phyloP scores from a whole-genome alignment of 441 rosid species.

The Mallotus japonicus region DNA sequence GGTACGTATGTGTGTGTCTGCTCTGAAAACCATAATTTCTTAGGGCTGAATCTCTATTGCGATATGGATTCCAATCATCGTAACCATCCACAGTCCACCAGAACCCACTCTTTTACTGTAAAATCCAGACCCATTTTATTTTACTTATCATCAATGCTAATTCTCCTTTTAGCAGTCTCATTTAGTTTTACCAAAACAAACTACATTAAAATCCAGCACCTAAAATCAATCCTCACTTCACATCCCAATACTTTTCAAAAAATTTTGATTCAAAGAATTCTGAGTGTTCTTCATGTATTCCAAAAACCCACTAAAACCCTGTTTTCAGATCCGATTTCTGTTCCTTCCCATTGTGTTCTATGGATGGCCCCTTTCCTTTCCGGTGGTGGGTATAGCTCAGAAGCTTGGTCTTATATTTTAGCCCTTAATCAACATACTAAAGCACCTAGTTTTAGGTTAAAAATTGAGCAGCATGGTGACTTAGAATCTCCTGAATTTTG shows the following conservation, averaged over 20 bases:
- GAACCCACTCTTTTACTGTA: slow-evolving; percentile 10
- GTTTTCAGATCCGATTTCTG: slow-evolving; percentile 20
- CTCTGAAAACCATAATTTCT: not conserved
- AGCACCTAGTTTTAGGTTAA: slow-evolving; percentile 46
- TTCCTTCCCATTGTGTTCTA: slow-evolving; percentile 55
- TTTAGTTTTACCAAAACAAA: slow-evolving; percentile 35
- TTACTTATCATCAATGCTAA: slow-evolving; percentile 36
- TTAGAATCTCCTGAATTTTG: slow-evolving; percentile 57
- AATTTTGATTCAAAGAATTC: slow-evolving; percentile 26
- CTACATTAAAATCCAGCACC: slow-evolving; percentile 34
- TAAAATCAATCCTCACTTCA: slow-evolving; percentile 36
- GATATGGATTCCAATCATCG: slow-evolving; percentile 28
- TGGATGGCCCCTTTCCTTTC: slow-evolving; percentile 96
- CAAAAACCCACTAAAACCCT: slow-evolving; percentile 18
- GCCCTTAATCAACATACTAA: slow-evolving; percentile 43
- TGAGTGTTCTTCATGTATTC: slow-evolving; percentile 23
- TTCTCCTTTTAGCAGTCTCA: slow-evolving; percentile 47
- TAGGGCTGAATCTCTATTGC: not conserved
- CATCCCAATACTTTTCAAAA: slow-evolving; percentile 33
- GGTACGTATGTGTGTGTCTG: not conserved
- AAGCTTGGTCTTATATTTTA: slow-evolving; percentile 76
- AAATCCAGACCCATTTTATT: slow-evolving; percentile 33
- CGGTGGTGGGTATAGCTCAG: slow-evolving; percentile 92
- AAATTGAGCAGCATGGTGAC: slow-evolving; percentile 78
- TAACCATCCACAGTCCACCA: slow-evolving; percentile 17